Base-by-base conservation (phyloP, 1,284 basidiomycete genomes). In the Spongiforma sp. region DNA sequence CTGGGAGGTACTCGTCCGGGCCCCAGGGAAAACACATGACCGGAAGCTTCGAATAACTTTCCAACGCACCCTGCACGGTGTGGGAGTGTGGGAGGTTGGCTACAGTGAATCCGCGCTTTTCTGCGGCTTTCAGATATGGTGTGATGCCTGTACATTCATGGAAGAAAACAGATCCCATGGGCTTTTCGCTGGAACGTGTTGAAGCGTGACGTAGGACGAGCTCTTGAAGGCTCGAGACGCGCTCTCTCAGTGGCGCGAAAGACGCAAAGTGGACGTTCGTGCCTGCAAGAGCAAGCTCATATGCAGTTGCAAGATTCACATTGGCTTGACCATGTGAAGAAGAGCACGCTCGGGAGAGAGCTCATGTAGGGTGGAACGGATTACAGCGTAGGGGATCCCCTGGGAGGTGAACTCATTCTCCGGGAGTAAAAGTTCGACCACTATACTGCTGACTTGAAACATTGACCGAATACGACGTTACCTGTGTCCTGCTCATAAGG, bases 301-400 rank as follows among this genome's bases (percentile, higher is more conserved):
- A n/a, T n/a, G 65, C 34, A 41, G 30, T 66, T 26, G 65, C 65
- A 15, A 67, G 62, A 32, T 52, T 68, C 8, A 67, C 58, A 28
- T 65, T 67, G 41, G 66, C 58, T 57, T 64, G 62, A 5, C 65
- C 66, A 67, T 33, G 65, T 60, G 17, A 56, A 57, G 30, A 65
- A 17, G 39, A 67, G 65, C 14, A 55, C 65, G 6, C 41, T 48
- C 10, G 60, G 36, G 15, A 26, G 36, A 17, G 41, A 48, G n/a
- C 15, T 48, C 48, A 66, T 65, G 32, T n/a, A n/a, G 17, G 21
- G 24, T n/a, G 17, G n/a, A 9, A 59, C 32, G 37, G 32, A 26
- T n/a, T n/a, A 37, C 21, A 15, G 33, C 11, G 6, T 4, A 19
- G 53, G 53, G 24, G 36, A 36, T 30, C n/a, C n/a, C n/a, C n/a